phyloP scores from a whole-genome alignment of 2,329 filamentous ascomycete species.

The Exophiala xenobiotica region DNA sequence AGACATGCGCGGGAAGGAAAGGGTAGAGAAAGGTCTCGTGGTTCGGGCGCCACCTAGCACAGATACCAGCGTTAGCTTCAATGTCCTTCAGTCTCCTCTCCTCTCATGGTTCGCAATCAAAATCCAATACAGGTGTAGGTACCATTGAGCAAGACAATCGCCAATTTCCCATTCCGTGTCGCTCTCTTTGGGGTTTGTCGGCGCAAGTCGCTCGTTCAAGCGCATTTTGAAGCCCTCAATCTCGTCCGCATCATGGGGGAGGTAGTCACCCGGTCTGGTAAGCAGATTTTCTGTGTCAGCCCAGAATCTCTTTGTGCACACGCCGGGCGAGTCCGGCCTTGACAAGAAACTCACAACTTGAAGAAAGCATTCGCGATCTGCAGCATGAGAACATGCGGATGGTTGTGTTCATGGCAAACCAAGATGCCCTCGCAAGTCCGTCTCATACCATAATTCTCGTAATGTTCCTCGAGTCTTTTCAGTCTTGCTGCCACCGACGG shows the following conservation, averaged over 20 bases:
- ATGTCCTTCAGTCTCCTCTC: background rate
- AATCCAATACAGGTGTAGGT: background rate
- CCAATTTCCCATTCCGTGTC: slow-evolving; percentile 79
- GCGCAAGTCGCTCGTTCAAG: slow-evolving; percentile 88
- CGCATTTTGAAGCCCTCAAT: slow-evolving; percentile 90
- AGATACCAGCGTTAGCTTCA: background rate
- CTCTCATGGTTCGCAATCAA: background rate
- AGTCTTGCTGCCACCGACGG: slow-evolving; percentile 90
- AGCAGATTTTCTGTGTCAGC: background rate
- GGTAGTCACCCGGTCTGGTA: slow-evolving; percentile 80
- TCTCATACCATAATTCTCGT: slow-evolving; percentile 87
- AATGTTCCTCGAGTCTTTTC: slow-evolving; percentile 95
- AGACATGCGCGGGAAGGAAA: slow-evolving; percentile 93
- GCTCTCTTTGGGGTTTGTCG: slow-evolving; percentile 76
- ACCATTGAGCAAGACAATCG: slow-evolving; percentile 92
- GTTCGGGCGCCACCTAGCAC: slow-evolving; percentile 75
- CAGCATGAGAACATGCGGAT: slow-evolving; percentile 97
- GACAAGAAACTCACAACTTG: slow-evolving; percentile 72
- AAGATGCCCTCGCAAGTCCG: slow-evolving; percentile 95
- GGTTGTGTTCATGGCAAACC: slow-evolving; percentile 98
- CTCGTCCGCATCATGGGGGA: slow-evolving; percentile 82
- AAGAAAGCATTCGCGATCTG: slow-evolving; percentile 99
- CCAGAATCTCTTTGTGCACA: background rate
- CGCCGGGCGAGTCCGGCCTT: too few species aligned
- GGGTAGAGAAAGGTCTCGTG: slow-evolving; percentile 99